Base-by-base conservation (phyloP, 495 filamentous ascomycete species). In the Aspergillus ellipticus region DNA sequence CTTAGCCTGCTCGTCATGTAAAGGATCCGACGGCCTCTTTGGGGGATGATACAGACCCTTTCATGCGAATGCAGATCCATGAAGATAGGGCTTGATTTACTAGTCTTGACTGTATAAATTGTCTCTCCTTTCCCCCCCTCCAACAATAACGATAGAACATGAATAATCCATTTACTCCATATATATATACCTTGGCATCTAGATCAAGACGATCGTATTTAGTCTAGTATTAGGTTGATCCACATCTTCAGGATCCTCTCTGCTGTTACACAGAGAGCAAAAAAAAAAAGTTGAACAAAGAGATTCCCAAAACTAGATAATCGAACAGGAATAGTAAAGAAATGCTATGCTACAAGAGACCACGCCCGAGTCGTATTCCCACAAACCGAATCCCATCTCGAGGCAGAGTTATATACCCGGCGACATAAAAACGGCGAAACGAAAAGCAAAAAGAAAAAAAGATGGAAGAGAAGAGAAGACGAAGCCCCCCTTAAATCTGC, bases 341-440 rank as follows among this genome's bases (percentile, higher is more conserved):
- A 60, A 71, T 65, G 71, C 71, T 70, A 74, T 75, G 68, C 66
- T 75, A 75, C 71, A 75, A 51, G 57, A 65, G 59, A 57, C 54
- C 57, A 57, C 52, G 24, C 42, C 49, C 55, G 55, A 42, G 47
- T 52, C 26, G 22, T 42, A 48, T 52, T 49, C 54, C 56, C 31
- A 45, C 51, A 50, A 54, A 39, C 42, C 58, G 22, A 52, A 52
- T 8, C 22, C 49, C 33, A 51, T 16, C 29, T 51, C 16, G 29
- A 24, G 31, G 37, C 42, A 48, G 33, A 19, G 20, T n/a, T 22
- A 28, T 29, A 19, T 43, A 29, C 26, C 22, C 28, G 45, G 10
- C 33, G 15, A 22, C 33, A 26, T 16, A 54, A 37, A n/a, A 24
- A 26, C 31, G 35, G 29, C 20, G 42, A 16, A 37, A 26, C 42